Evolutionary conservation across 1,284 basidiomycete species (phyloP), one percentile per base, ranked within the genome.

Genomic region (Fistulinella staudtii): DNA sequence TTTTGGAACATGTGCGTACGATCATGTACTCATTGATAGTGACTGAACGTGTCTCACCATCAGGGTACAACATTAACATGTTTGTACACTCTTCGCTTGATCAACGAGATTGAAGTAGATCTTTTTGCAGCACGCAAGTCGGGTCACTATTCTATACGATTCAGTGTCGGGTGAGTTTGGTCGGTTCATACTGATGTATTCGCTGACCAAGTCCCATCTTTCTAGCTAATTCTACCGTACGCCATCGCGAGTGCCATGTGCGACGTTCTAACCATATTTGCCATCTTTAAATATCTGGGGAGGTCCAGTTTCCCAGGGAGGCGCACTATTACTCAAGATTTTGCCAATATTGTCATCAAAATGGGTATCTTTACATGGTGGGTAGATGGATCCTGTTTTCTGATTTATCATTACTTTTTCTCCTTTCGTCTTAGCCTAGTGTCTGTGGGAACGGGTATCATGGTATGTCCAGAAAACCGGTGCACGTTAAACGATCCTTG

Each of bases 251-350:
- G 15, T 5, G 21, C 28, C 3, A 0, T 41, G 2, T 43, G 45
- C 10, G 45, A 53, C 22, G 1, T 43, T 15, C 21, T 55, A 8
- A 55, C 53, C 23, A 39, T 41, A 17, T 27, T 2, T 2, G 36
- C 23, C 2, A 21, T 52, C 35, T 45, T 53, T 23, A 55, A 52
- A 24, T 53, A 53, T 15, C 28, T 53, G 50, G 55, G 45, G 52
- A 55, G 5, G 24, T 36, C 49, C 4, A 43, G 36, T 10, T 49
- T 53, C n/a, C 50, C 39, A 14, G 43, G 31, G 21, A 28, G 35
- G 23, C 31, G 31, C 8, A 9, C 21, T 5, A 14, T 28, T 7
- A 43, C 55, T n/a, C 53, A 43, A 15, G 52, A 55, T 28, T 13
- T 55, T 40, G 52, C 52, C 1, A 8, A 53, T 2, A 23, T 53